Base-by-base conservation (phyloP, 306 rosid genomes). In the Trifolium dubium region DNA sequence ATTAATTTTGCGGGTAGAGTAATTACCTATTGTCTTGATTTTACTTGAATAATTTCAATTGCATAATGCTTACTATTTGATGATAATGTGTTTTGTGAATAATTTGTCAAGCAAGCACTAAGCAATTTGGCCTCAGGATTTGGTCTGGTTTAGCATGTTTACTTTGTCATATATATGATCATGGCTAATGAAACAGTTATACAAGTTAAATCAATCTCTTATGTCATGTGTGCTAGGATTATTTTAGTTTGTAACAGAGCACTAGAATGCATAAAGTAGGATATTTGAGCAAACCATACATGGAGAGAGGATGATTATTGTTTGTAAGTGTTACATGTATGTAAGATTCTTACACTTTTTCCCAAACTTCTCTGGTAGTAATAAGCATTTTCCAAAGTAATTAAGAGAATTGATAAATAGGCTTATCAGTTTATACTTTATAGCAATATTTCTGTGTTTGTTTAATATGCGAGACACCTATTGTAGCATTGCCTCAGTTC, bases 41-140 rank as follows among this genome's bases (percentile, higher is more conserved):
- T 64, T 50, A 28, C 37, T 51, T 18, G 3, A 58, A 19, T 74
- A n/a, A 46, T 23, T 35, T n/a, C 39, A 31, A 35, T 46, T n/a
- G 7, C 37, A 51, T 6, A 58, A 54, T 72, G 46, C 31, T 60
- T 49, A 59, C 12, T 30, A 15, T 58, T 79, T 72, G 75, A 39
- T 74, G 64, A 37, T 59, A 14, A 6, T 31, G 32, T 29, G 35
- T 67, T 71, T 11, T 29, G 7, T 34, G 67, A 34, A 62, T 34
- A 61, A 34, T 56, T 56, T 56, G 32, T 11, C n/a, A 56, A 56
- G 34, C n/a, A 56, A 56, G 34, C 15, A 10, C 34, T 28, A 1
- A 4, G 62, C 34, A 55, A 23, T 4, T 55, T 55, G 34, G 34
- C 35, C 35, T 55, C 34, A 14, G 18, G 50, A 55, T n/a, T 10